Evolutionary conservation across 2,329 filamentous ascomycete genomes (phyloP).

Genomic region (Herpotrichia juniperi): DNA sequence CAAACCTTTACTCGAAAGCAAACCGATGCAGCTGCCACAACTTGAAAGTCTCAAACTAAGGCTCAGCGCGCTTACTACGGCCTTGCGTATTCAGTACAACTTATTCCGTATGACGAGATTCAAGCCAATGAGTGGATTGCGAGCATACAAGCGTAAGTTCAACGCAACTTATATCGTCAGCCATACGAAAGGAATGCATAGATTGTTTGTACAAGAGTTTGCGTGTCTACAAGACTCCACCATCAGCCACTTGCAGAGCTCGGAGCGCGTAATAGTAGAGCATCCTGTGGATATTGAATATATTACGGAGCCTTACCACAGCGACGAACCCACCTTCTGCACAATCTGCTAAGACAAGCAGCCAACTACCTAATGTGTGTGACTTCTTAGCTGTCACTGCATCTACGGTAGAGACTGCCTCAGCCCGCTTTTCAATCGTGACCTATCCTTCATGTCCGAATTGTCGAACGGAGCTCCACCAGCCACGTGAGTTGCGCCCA

Average conservation of each 20-base stretch:
- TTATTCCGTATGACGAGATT: constrained; percentile 11
- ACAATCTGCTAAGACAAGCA: constrained; percentile 12
- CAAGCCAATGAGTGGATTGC: constrained; percentile 1
- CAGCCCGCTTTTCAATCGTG: constrained; percentile 7
- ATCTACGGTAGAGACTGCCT: constrained; percentile 11
- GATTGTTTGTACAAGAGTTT: constrained; percentile 5
- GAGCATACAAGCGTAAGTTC: constrained; percentile 1
- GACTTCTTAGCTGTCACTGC: constrained; percentile 7
- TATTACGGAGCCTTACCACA: background rate
- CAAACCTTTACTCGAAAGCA: background rate
- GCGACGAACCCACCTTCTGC: constrained; percentile 1
- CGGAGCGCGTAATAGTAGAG: constrained; percentile 1
- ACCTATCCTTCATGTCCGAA: constrained; percentile 14
- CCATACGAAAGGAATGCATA: constrained; percentile 2
- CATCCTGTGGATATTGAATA: constrained; percentile 4
- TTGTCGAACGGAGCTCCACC: constrained; percentile 10
- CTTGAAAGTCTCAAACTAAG: constrained; percentile 3
- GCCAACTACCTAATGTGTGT: background rate
- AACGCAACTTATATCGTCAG: background rate
- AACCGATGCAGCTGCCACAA: background rate
- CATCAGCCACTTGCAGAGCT: constrained; percentile 1
- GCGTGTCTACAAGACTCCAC: constrained; percentile 6
- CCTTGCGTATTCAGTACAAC: constrained; percentile 13
- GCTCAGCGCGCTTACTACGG: constrained; percentile 9
- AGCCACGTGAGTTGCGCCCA: constrained; percentile 8